Conservation (phyloP, 2,329 filamentous ascomycete genomes). For the Cercospora sp. region DNA sequence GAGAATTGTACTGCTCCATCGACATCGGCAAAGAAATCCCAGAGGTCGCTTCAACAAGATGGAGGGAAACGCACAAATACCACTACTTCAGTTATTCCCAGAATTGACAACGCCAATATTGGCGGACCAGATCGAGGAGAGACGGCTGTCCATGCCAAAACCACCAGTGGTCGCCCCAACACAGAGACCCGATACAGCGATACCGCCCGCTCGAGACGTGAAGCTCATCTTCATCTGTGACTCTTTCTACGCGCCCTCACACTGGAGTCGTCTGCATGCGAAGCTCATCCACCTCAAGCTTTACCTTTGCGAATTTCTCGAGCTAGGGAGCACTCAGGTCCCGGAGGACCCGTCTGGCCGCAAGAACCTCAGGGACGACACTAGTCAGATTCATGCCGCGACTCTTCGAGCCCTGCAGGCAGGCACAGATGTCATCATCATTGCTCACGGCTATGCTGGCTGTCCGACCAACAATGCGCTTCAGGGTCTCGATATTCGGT, state of each 20-base stretch:
- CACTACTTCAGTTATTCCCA: not conserved
- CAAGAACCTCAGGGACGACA: not conserved
- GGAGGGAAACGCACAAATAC: not conserved
- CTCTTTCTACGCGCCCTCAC: not conserved
- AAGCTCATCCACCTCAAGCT: not conserved
- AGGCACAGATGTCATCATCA: slow-evolving; percentile 32
- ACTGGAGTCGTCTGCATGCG: not conserved
- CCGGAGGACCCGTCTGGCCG: not conserved
- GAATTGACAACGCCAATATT: not conserved
- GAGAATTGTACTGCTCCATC: not conserved
- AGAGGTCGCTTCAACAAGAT: not conserved
- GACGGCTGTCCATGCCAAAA: not conserved
- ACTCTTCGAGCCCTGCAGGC: slow-evolving; percentile 16
- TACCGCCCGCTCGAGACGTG: not conserved
- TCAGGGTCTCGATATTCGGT: slow-evolving; percentile 13
- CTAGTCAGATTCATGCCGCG: not conserved
- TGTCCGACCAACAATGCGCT: slow-evolving; percentile 30
- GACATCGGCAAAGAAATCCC: not conserved
- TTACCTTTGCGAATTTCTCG: not conserved
- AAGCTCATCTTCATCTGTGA: not conserved
- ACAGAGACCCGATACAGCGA: not conserved
- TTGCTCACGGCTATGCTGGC: slow-evolving; percentile 36
- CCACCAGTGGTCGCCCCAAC: not conserved
- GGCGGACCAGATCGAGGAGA: not conserved
- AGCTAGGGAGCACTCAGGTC: not conserved